Evolutionary conservation across 75 land plant species (phyloP), one percentile per base, ranked within the genome.

Genomic region (Cupressus sempervirens): DNA sequence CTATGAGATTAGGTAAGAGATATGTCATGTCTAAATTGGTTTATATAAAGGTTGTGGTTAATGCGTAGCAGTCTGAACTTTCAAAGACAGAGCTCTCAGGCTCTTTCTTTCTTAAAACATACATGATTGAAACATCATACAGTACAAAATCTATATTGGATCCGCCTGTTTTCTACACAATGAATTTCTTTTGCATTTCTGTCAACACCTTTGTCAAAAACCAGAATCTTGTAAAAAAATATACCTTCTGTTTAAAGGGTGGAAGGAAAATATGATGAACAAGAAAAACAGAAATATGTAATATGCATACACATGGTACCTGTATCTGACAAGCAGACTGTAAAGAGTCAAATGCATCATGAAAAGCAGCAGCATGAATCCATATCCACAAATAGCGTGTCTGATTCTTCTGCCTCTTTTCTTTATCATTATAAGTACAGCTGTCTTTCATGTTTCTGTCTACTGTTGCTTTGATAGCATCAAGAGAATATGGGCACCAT

Each of bases 301-400:
- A 41, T 45, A 81, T 74, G 30, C 40, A 35, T 18, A 40, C n/a
- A 38, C 85, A 40, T 6, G 58, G 34, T 84, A 93, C 96, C 97
- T 84, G 85, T 65, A 65, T 85, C 72, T 90, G 85, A 87, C 93
- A 94, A 85, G 94, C 94, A 86, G 81, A 58, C 53, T 74, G 86
- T 81, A 95, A 83, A 77, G 89, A 90, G 81, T 90, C 58, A 50
- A 87, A 89, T 86, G 90, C 96, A 84, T 95, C 97, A 83, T 84
- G 86, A 75, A 91, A 93, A 76, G 94, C 93, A 46, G 94, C 95
- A 62, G 93, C 93, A 90, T 97, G 99, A 7, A 95, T 84, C 93
- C 93, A 94, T 32, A 97, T 77, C 97, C 99, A 97, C 82, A 97
- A 46, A 81, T 92, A 86, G 20, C 94, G 90, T 32, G 65, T 83